These are phyloP conservation scores for Tuber magnatum DNA, from an alignment of 495 filamentous ascomycete genomes.

Conservation along the genomic window DNA sequence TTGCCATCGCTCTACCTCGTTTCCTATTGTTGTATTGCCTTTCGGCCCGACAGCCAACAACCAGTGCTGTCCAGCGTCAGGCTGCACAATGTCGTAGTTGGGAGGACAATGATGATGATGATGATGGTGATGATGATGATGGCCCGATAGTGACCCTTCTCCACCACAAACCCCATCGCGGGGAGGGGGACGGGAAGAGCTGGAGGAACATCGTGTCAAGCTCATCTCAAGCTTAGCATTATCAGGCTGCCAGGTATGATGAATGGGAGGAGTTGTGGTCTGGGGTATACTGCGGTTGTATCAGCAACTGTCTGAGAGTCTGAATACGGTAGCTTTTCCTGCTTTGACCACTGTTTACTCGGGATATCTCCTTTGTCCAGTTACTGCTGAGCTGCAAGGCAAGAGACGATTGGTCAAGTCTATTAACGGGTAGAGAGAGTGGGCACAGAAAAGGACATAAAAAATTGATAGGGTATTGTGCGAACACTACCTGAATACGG, in stretches of 20 bases:
- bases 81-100: slow-evolving; percentile 2
- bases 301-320: background rate
- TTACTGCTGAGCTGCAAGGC: background rate
- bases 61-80: background rate
- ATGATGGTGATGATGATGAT: background rate
- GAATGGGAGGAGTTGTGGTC: background rate
- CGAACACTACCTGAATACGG: background rate
- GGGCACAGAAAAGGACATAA: background rate
- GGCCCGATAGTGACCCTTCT: background rate
- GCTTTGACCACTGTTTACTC: background rate
- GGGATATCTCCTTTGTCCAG: background rate
- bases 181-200: background rate
- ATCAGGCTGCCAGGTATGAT: background rate
- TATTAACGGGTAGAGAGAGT: background rate
- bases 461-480: background rate
- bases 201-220: slow-evolving; percentile 1
- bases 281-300: background rate
- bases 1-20: background rate
- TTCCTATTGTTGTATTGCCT: background rate
- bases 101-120: background rate
- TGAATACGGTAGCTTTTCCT: background rate
- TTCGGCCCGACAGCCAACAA: background rate
- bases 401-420: background rate
- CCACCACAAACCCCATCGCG: background rate
- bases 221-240: slow-evolving; percentile 2